Evolutionary conservation across 306 rosid genomes (phyloP), one percentile per base, ranked within the genome.

Genomic region (Astragalus glycyphyllos): DNA sequence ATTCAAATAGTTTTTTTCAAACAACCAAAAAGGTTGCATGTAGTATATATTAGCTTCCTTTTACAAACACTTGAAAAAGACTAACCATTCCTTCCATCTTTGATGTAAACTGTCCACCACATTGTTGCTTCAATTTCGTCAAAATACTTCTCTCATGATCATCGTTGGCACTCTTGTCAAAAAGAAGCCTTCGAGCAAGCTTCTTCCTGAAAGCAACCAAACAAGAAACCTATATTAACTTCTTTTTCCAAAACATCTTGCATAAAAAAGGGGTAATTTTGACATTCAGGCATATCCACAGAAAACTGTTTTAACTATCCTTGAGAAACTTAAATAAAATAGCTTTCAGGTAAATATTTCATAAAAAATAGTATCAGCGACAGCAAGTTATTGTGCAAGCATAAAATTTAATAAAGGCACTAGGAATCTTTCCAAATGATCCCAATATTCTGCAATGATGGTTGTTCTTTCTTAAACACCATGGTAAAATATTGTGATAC

Each of bases 51-150:
- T 44, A 68, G 42, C 35, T 8, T 29, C 46, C 47, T 40, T 61
- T 66, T 32, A 66, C 50, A 60, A 65, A 77, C 34, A 59, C 50
- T 45, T 20, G 40, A 66, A 29, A 60, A 60, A 69, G n/a, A 69
- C 96, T 41, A 6, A 93, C 97, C 98, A 93, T 93, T 73, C 98
- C 97, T 84, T 93, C 98, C 98, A 93, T 93, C 84, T 93, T 93
- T 44, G 96, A 88, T 26, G 98, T 93, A 75, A 93, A 93, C 85
- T 90, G 97, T 6, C 88, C 93, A 57, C 98, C 97, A 64, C 96
- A 93, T 74, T 90, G 98, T 81, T 90, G 97, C 86, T 93, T 93
- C 76, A 93, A 79, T 81, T 90, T 90, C 4, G 94, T 87, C 69
- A 93, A 78, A 51, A 93, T 90, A 66, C 92, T 85, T 69, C 86